Evolutionary conservation across 805 yeast species (phyloP).

Genomic region (Sporopachydermia quercuum): DNA sequence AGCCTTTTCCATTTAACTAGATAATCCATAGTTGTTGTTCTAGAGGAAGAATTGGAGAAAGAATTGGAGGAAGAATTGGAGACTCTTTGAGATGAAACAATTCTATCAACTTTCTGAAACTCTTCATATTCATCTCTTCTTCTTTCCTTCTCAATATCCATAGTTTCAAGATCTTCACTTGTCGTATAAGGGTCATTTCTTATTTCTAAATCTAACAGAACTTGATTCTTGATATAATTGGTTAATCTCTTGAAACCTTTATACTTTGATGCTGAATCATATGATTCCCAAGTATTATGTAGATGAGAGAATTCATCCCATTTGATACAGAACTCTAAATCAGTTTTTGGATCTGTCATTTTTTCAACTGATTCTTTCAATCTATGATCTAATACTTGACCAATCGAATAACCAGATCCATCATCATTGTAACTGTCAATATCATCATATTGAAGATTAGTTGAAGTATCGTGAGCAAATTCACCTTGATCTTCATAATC

Average conservation of each 20-base stretch:
- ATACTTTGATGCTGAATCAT: slow-evolving; percentile 26
- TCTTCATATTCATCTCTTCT: slow-evolving; percentile 72
- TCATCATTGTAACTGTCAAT: slow-evolving; percentile 16
- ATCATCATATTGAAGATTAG: slow-evolving; percentile 12
- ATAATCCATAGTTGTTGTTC: slow-evolving; percentile 58
- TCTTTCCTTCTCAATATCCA: slow-evolving; percentile 84
- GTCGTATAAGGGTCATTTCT: slow-evolving; percentile 72
- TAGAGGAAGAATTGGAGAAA: slow-evolving; percentile 31
- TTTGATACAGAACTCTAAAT: slow-evolving; percentile 36
- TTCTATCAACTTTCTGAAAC: slow-evolving; percentile 76
- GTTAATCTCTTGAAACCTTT: slow-evolving; percentile 81
- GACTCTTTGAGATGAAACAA: slow-evolving; percentile 71
- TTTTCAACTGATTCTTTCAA: slow-evolving; percentile 23
- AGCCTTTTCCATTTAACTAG: slow-evolving; percentile 88
- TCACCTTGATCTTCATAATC: slow-evolving; percentile 13
- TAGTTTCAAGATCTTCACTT: slow-evolving; percentile 80
- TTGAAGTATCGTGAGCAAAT: slow-evolving; percentile 16
- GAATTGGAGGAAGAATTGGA: slow-evolving; percentile 22
- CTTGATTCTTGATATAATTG: slow-evolving; percentile 70
- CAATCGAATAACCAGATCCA: slow-evolving; percentile 21
- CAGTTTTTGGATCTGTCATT: slow-evolving; percentile 20
- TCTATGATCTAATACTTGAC: slow-evolving; percentile 41
- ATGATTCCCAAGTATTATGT: slow-evolving; percentile 90
- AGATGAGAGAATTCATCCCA: slow-evolving; percentile 84
- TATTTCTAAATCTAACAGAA: slow-evolving; percentile 59